These are phyloP conservation scores for Arthroderma uncinatum DNA, from an alignment of 2,329 filamentous ascomycete species.

Conservation along the genomic window DNA sequence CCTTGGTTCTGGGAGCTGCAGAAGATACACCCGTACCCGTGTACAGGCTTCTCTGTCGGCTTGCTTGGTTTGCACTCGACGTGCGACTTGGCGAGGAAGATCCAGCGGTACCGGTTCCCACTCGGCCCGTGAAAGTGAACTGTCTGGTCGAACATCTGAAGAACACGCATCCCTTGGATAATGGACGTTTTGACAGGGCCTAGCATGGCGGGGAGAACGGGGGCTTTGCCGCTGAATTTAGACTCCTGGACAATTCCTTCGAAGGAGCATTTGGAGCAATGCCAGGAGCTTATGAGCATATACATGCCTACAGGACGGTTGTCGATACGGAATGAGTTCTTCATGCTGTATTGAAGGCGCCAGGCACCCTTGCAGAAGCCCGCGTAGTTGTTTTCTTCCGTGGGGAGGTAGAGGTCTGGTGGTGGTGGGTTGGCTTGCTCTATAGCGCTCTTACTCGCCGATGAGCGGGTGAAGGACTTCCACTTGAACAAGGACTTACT, in stretches of 20 bases:
- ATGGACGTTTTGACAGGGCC: conserved; percentile 6
- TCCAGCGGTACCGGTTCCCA: conserved; percentile 37
- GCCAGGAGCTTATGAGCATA: conserved; percentile 26
- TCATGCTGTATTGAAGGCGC: conserved; percentile 27
- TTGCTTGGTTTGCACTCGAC: conserved; percentile 25
- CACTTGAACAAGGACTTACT: not conserved
- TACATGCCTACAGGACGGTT: conserved; percentile 23
- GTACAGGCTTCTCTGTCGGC: conserved; percentile 11
- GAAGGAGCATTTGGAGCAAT: conserved; percentile 35
- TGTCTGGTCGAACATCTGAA: conserved; percentile 21
- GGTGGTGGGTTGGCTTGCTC: not conserved
- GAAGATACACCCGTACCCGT: conserved; percentile 37
- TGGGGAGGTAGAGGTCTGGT: conserved; percentile 22
- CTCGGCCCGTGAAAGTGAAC: conserved; percentile 21
- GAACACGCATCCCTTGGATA: conserved; percentile 3
- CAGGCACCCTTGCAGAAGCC: conserved; percentile 40
- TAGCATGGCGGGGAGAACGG: conserved; percentile 11
- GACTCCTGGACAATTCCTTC: conserved; percentile 26
- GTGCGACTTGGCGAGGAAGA: conserved; percentile 40
- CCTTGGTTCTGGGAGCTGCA: conserved; percentile 32
- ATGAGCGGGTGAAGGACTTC: not conserved
- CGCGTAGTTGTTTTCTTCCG: conserved; percentile 25
- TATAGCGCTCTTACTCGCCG: not conserved
- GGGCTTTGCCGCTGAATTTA: conserved; percentile 14
- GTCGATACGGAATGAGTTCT: conserved; percentile 25